Conservation (phyloP, 179 eudicot genomes). For the Beta macrorhiza region DNA sequence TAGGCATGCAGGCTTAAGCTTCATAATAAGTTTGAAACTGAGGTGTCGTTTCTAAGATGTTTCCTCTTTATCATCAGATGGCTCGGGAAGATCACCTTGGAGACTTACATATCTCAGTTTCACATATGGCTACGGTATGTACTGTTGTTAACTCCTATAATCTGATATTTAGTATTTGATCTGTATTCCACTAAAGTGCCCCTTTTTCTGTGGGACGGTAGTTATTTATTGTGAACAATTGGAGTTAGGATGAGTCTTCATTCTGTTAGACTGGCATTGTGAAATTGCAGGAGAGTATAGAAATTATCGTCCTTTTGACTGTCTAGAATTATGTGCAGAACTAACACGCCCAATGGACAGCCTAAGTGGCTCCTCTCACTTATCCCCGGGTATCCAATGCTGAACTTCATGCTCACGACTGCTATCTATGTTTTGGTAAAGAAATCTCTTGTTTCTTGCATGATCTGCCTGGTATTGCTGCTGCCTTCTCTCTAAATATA, state of each 20-base stretch:
- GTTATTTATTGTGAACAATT: too few relatives aligned
- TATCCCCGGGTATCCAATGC: constrained; percentile 86
- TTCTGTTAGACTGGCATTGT: neutral
- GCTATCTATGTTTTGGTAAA: constrained; percentile 80
- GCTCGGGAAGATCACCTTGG: constrained; percentile 96
- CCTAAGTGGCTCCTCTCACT: constrained; percentile 90
- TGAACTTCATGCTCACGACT: constrained; percentile 95
- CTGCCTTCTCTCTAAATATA: neutral
- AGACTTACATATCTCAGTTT: constrained; percentile 95
- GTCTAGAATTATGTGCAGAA: constrained; percentile 47
- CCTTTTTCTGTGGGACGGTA: too few relatives aligned
- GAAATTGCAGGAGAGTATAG: neutral
- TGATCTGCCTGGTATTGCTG: neutral
- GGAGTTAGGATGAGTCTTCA: neutral
- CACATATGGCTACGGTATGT: constrained; percentile 92
- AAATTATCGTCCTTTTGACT: neutral
- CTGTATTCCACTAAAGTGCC: neutral
- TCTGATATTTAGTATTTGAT: neutral
- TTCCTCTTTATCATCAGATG: constrained; percentile 53
- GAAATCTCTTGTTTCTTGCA: constrained; percentile 5
- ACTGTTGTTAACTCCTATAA: neutral
- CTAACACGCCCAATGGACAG: constrained; percentile 90
- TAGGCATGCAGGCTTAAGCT: constrained; percentile 1
- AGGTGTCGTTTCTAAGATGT: constrained; percentile 13
- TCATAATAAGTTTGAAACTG: neutral